A percentile compares a stretch with the other conserved stretches of the same genome.
phyloP scores from a whole-genome alignment of 345 rosid genomes.

The Citrus cavaleriei region DNA sequence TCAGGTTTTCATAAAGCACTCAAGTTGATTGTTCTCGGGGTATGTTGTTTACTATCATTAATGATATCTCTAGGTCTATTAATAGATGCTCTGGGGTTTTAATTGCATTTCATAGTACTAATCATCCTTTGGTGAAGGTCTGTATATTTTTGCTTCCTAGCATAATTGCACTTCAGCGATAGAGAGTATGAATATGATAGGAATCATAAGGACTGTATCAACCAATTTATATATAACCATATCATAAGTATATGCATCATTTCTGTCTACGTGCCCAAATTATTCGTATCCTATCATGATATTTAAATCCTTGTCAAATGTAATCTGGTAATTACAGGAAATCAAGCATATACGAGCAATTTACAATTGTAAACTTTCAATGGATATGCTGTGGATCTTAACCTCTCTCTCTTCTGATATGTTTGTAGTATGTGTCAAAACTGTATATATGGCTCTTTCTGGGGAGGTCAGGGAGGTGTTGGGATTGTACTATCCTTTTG shows the following conservation, averaged over 20 bases:
- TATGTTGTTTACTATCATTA: constrained; percentile 29
- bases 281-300: neutral
- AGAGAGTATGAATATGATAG: neutral
- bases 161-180: neutral
- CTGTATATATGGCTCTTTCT: neutral
- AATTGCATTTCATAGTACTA: neutral
- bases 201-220: neutral
- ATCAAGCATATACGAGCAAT: neutral
- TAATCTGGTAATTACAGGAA: neutral
- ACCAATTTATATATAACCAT: neutral
- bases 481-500: neutral
- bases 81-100: neutral
- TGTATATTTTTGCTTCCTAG: neutral
- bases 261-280: neutral
- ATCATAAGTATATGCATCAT: neutral
- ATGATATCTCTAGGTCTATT: neutral
- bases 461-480: neutral
- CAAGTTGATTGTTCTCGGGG: constrained; percentile 74
- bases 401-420: neutral
- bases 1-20: constrained; percentile 73
- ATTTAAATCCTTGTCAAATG: neutral
- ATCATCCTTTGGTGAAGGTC: neutral
- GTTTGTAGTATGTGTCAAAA: neutral
- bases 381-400: neutral
- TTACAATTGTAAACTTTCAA: neutral